Base-by-base conservation (phyloP, 2,329 filamentous ascomycete species). In the Apiospora aurea region DNA sequence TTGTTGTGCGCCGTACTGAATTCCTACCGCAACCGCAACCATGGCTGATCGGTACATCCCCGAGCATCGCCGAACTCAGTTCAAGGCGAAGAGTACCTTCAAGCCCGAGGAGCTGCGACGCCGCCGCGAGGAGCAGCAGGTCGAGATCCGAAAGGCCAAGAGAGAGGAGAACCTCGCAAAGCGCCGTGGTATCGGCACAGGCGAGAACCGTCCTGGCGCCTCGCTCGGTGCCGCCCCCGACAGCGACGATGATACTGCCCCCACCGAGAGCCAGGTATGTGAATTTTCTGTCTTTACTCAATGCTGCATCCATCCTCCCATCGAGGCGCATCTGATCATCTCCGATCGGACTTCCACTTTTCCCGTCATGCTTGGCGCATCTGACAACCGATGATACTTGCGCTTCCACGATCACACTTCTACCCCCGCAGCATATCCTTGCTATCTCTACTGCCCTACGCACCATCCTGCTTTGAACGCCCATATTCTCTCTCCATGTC, bases 1-100 rank as follows among this genome's bases (percentile, higher is more conserved):
- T 41, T 64, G 57, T 24, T 64, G 57, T 64, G 57, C 57, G 57
- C 57, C 57, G 34, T 64, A 10, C 18, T 64, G 57, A 64, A 38
- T 41, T 72, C 71, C 47, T 67, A 72, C 81, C 26, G n/a, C n/a
- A 2, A 29, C 26, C 81, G 82, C 82, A 84, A 92, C 79, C 86
- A 99, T 99, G 96, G 93, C 96, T 84, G 96, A 99, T 85, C 94
- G 96, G 81, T 99, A 98, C 88, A 99, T 99, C 81, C 96, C 96
- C 84, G 96, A 99, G 88, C 96, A 99, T 89, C 95, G 96, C 84
- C 95, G 96, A 82, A 98, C 94, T 77, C 95, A 97, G 87, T 99
- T 97, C 92, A 99, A 99, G 93, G 96, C 96, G 71, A 98, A 98
- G 90, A 96, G 94, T 86, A 94, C 94, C 81, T 98, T 99, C 90